Conservation (phyloP, 2,329 filamentous ascomycete species). For the Purpureocillium takamizusanense region DNA sequence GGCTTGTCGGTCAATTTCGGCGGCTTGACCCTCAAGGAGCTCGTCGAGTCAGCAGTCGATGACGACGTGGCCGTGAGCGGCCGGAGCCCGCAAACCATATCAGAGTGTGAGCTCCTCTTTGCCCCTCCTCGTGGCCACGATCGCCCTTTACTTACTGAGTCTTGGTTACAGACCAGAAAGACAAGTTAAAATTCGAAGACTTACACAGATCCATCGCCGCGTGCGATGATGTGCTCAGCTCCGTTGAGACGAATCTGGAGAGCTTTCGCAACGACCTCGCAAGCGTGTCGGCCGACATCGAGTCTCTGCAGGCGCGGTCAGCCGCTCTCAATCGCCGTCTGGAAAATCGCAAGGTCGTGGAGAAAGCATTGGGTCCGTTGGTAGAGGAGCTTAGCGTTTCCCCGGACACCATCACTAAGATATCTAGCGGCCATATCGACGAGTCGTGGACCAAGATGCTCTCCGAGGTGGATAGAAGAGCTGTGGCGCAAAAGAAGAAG, state of each 20-base stretch:
- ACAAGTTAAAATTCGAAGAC: constrained; percentile 80
- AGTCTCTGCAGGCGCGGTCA: constrained; percentile 82
- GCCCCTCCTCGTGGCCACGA: too few relatives aligned
- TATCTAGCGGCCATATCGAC: constrained; percentile 82
- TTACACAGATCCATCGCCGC: constrained; percentile 81
- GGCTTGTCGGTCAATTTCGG: constrained; percentile 69
- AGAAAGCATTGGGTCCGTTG: constrained; percentile 76
- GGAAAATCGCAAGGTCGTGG: constrained; percentile 82
- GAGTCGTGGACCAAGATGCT: constrained; percentile 80
- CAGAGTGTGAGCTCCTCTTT: constrained; percentile 51
- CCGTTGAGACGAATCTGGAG: constrained; percentile 84
- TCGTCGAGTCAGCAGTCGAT: constrained; percentile 34
- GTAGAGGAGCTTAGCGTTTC: constrained; percentile 89
- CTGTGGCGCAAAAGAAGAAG: constrained; percentile 61
- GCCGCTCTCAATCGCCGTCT: constrained; percentile 73
- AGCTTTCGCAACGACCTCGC: constrained; percentile 92
- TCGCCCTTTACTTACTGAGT: too few relatives aligned
- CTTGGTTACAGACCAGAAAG: constrained; percentile 75
- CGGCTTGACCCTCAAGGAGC: constrained; percentile 65
- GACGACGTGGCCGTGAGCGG: constrained; percentile 10
- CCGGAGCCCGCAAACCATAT: constrained; percentile 51
- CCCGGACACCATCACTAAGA: constrained; percentile 72
- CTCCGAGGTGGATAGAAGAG: constrained; percentile 73
- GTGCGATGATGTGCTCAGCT: constrained; percentile 88
- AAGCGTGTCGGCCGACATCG: constrained; percentile 88